Base-by-base conservation (phyloP, 306 rosid genomes). In the Cucurbita argyrosperma region DNA sequence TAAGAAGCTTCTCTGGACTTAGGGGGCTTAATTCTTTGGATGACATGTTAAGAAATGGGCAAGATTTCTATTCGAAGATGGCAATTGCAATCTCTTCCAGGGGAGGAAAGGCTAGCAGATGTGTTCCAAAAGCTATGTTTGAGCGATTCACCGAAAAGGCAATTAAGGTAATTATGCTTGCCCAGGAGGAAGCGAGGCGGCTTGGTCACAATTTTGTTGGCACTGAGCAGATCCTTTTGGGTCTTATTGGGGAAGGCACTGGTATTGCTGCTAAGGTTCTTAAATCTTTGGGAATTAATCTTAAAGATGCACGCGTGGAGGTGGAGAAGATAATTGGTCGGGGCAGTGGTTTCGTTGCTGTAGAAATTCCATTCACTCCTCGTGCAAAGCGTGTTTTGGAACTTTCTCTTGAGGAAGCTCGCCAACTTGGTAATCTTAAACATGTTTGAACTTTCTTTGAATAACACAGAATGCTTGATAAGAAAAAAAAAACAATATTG, bases 321-420 rank as follows among this genome's bases (percentile, higher is more conserved):
- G 98, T 94, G 77, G 98, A 94, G 81, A 94, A 94, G 87, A 94
- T 94, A 68, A 94, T 94, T 79, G 99, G 99, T 85, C 88, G 99
- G 83, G 99, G 99, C 10, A 91, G 99, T 79, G 99, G 97, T 38
- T 89, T 94, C 83, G 97, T 94, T 74, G 96, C 97, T 1, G 99
- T 89, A 46, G 99, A 94, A 79, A 94, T 94, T 82, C 97, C 99
- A 0, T 94, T 94, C 80, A 94, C 99, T 67, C 96, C 99, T n/a
- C 96, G 96, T 64, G 99, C 99, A 14, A 94, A 94, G 90, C 97
- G 96, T 69, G 97, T 91, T 55, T 82, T 94, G 88, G 99, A 94
- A 81, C 96, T 89, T 78, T 94, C 99, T 12, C 81, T 94, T 37
- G 97, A 94, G 85, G 99, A 94, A 87, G 99, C 97, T 53, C 96